These are phyloP conservation scores for Aphanomyces euteiches DNA, from an alignment of 352 stramenopile genomes.

Conservation along the genomic window DNA sequence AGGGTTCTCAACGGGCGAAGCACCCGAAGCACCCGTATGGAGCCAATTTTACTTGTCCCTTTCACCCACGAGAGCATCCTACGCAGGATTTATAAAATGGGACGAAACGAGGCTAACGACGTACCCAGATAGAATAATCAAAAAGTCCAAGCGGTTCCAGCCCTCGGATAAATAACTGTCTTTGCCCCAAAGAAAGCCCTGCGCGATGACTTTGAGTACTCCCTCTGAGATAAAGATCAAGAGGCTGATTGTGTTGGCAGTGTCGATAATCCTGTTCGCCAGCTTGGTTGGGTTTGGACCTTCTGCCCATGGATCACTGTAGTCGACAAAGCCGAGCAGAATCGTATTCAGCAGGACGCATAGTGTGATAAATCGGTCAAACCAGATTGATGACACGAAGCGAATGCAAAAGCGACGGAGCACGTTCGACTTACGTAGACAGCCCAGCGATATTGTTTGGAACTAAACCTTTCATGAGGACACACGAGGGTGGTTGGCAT, in stretches of 20 bases:
- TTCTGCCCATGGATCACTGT: conserved; percentile 44
- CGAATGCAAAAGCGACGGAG: conserved; percentile 50
- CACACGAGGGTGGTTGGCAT: background rate
- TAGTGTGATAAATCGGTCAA: conserved; percentile 83
- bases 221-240: conserved; percentile 82
- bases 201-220: conserved; percentile 87
- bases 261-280: conserved; percentile 38
- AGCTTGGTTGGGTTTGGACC: conserved; percentile 26
- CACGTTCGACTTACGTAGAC: conserved; percentile 45
- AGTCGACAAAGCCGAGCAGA: conserved; percentile 82
- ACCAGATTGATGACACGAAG: conserved; percentile 54
- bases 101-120: conserved; percentile 43
- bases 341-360: conserved; percentile 85
- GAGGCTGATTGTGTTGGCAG: conserved; percentile 56
- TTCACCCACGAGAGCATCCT: conserved; percentile 31
- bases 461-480: background rate
- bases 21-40: conserved; percentile 83
- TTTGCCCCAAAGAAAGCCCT: conserved; percentile 61
- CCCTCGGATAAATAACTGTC: conserved; percentile 76
- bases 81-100: conserved; percentile 36
- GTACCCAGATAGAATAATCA: conserved; percentile 86
- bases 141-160: conserved; percentile 92
- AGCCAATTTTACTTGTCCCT: conserved; percentile 15
- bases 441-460: conserved; percentile 27
- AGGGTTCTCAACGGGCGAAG: conserved; percentile 86